Conservation (phyloP, 1,139 yeast species). For the Candida dubliniensis region DNA sequence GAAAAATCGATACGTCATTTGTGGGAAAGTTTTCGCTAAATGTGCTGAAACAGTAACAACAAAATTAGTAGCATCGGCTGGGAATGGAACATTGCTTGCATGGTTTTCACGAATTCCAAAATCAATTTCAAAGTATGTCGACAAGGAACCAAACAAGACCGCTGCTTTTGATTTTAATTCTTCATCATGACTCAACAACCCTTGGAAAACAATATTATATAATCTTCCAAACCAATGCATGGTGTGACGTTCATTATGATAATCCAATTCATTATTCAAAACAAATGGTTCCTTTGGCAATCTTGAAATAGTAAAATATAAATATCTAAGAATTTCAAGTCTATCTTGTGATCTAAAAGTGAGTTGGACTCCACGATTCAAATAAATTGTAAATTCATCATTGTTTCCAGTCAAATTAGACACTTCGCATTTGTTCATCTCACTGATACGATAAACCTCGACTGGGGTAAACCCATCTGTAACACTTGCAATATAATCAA, state of each 20-base stretch:
- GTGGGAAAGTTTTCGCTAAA: slow-evolving; percentile 57
- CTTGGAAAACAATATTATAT: slow-evolving; percentile 65
- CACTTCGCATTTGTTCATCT: slow-evolving; percentile 53
- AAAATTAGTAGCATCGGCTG: slow-evolving; percentile 67
- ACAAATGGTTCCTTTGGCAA: slow-evolving; percentile 29
- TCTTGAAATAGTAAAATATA: slow-evolving; percentile 65
- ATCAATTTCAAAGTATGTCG: slow-evolving; percentile 59
- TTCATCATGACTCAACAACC: slow-evolving; percentile 59
- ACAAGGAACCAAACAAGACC: slow-evolving; percentile 61
- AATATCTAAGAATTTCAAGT: slow-evolving; percentile 65
- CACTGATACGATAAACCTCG: slow-evolving; percentile 51
- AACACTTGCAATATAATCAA: slow-evolving; percentile 22
- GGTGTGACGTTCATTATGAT: slow-evolving; percentile 21
- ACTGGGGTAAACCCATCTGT: slow-evolving; percentile 46
- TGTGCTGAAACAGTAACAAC: slow-evolving; percentile 60
- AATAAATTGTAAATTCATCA: slow-evolving; percentile 57
- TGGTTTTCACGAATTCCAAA: slow-evolving; percentile 59
- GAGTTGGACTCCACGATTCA: slow-evolving; percentile 45
- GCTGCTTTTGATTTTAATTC: slow-evolving; percentile 67
- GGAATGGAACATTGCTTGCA: slow-evolving; percentile 68
- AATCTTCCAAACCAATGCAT: slow-evolving; percentile 56
- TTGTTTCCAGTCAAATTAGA: slow-evolving; percentile 46
- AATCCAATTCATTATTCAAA: slow-evolving; percentile 22
- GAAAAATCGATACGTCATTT: slow-evolving; percentile 61
- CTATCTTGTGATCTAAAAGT: slow-evolving; percentile 60